Evolutionary conservation across 2,329 filamentous ascomycete genomes (phyloP).

Genomic region (Trichoderma aggressivum): DNA sequence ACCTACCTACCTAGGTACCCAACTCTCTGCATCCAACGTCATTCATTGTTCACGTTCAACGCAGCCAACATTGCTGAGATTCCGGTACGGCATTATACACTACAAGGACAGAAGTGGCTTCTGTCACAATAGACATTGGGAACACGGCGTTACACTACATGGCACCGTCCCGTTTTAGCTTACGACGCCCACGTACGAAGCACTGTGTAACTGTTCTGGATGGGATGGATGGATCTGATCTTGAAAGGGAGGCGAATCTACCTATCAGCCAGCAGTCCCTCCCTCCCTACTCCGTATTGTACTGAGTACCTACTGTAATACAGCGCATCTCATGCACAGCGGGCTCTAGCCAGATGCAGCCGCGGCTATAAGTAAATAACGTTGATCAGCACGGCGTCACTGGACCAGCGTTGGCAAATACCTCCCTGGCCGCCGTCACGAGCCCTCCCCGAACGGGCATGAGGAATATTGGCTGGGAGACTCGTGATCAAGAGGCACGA

Average conservation of each 20-base stretch:
- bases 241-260: constrained; percentile 5
- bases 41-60: neutral
- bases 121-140: neutral
- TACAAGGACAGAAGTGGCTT: neutral
- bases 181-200: neutral
- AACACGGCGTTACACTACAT: neutral
- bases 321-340: constrained; percentile 4
- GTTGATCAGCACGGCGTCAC: constrained; percentile 14
- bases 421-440: constrained; percentile 13
- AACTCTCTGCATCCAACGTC: too few species aligned
- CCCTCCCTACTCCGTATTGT: neutral
- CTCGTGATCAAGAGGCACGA: constrained; percentile 20
- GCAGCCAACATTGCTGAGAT: neutral
- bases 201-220: neutral
- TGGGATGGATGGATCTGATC: neutral
- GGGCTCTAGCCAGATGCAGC: constrained; percentile 6
- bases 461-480: neutral
- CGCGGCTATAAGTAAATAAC: constrained; percentile 15
- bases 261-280: neutral
- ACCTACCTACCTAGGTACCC: too few species aligned
- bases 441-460: constrained; percentile 12
- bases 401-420: constrained; percentile 9
- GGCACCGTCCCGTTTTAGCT: neutral
- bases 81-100: neutral
- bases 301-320: neutral